Percentiles rank a stretch among this genome's conserved stretches.
phyloP scores from a whole-genome alignment of 1,284 basidiomycete genomes.

The Ceratobasidium theobromae region DNA sequence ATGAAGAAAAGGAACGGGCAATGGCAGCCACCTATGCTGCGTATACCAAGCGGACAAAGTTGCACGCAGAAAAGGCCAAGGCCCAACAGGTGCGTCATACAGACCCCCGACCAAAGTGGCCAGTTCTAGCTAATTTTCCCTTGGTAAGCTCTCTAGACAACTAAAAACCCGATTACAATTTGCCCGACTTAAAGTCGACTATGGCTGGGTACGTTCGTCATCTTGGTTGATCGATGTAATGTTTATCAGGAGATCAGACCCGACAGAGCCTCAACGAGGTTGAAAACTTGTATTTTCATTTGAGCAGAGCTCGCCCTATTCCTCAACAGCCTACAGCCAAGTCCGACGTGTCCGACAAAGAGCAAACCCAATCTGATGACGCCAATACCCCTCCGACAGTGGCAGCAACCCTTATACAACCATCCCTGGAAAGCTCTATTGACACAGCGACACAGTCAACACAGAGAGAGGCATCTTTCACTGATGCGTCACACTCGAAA shows the following conservation, averaged over 20 bases:
- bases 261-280: conserved; percentile 70
- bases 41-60: conserved; percentile 21
- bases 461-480: neutral
- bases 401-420: neutral
- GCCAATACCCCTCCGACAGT: conserved; percentile 11
- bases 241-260: conserved; percentile 28
- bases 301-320: conserved; percentile 47
- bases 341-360: neutral
- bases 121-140: too few species aligned
- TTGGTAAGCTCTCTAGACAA: conserved; percentile 70
- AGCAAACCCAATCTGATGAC: neutral
- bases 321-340: neutral
- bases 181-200: conserved; percentile 73
- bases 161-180: conserved; percentile 75
- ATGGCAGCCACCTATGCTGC: conserved; percentile 31
- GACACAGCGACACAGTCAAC: conserved; percentile 1
- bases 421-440: neutral
- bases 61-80: conserved; percentile 54
- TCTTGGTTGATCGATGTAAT: conserved; percentile 23
- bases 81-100: conserved; percentile 67
- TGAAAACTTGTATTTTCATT: conserved; percentile 74
- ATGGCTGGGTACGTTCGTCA: conserved; percentile 65
- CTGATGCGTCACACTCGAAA: neutral
- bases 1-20: conserved; percentile 15
- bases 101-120: too few species aligned